These are phyloP conservation scores for Lactuca saligna DNA, from an alignment of 129 eudicot species.

Conservation along the genomic window DNA sequence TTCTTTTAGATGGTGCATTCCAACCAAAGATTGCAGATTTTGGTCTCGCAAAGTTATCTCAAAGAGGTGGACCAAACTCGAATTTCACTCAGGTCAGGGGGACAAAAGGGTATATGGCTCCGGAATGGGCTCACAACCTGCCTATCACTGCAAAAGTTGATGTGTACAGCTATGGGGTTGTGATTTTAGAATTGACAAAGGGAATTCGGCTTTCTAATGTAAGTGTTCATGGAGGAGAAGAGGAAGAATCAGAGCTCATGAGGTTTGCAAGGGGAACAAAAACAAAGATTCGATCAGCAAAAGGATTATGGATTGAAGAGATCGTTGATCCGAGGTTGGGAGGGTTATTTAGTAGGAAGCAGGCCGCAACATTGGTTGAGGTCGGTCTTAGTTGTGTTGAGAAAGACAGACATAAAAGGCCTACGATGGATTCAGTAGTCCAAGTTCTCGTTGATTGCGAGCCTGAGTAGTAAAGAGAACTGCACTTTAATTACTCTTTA, in stretches of 20 bases:
- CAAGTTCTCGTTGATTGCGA: slow-evolving; percentile 41
- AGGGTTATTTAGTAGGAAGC: slow-evolving; percentile 40
- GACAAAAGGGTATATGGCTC: slow-evolving; percentile 63
- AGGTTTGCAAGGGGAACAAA: slow-evolving; percentile 34
- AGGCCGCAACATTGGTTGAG: slow-evolving; percentile 35
- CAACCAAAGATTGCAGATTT: slow-evolving; percentile 56
- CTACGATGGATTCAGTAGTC: slow-evolving; percentile 47
- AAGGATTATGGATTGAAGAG: slow-evolving; percentile 36
- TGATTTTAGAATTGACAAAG: slow-evolving; percentile 48
- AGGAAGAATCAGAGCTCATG: slow-evolving; percentile 26
- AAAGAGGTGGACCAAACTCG: slow-evolving; percentile 36
- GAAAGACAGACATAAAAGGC: slow-evolving; percentile 48
- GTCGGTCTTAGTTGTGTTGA: slow-evolving; percentile 45
- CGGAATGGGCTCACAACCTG: slow-evolving; percentile 45
- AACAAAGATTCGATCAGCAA: slow-evolving; percentile 9
- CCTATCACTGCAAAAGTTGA: slow-evolving; percentile 58
- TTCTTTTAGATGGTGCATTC: slow-evolving; percentile 36
- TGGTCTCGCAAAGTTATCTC: slow-evolving; percentile 50
- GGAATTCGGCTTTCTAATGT: slow-evolving; percentile 42
- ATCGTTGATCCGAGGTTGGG: slow-evolving; percentile 50
- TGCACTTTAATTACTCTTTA: too few species aligned
- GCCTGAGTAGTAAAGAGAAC: neutral
- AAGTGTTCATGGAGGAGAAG: slow-evolving; percentile 18
- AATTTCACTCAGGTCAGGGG: slow-evolving; percentile 45
- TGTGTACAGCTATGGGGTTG: slow-evolving; percentile 57